Evolutionary conservation across 2,329 filamentous ascomycete genomes (phyloP).

Genomic region (Fusarium solani-melongenae): DNA sequence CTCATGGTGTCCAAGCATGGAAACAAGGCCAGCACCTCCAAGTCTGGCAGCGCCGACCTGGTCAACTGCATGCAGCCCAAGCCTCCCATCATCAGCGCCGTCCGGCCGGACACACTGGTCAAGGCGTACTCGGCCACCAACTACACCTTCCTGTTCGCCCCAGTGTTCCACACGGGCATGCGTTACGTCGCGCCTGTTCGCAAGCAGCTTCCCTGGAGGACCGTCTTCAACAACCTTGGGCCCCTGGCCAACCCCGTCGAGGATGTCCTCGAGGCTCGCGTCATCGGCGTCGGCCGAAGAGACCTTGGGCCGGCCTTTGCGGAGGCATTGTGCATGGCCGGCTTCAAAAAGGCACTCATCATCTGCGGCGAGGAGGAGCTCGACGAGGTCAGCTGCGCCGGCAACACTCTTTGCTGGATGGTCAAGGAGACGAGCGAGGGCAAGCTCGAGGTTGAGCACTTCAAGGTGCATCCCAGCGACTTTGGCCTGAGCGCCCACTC

Average conservation of each 20-base stretch:
- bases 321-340: conserved; percentile 81
- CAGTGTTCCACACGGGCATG: conserved; percentile 97
- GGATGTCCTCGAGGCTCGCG: conserved; percentile 83
- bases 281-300: conserved; percentile 91
- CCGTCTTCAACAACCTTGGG: conserved; percentile 96
- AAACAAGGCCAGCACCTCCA: conserved; percentile 93
- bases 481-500: conserved; percentile 85
- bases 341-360: conserved; percentile 85
- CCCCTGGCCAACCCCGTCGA: conserved; percentile 93
- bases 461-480: conserved; percentile 82
- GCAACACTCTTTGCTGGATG: conserved; percentile 89
- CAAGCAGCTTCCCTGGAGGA: conserved; percentile 90
- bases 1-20: conserved; percentile 94
- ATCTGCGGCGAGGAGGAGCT: conserved; percentile 95
- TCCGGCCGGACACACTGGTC: conserved; percentile 77
- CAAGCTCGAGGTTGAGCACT: conserved; percentile 74
- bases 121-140: conserved; percentile 82
- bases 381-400: conserved; percentile 94
- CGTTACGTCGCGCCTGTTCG: conserved; percentile 87
- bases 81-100: conserved; percentile 78
- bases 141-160: conserved; percentile 95
- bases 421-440: conserved; percentile 63
- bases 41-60: conserved; percentile 94
- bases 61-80: conserved; percentile 79
- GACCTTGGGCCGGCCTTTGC: conserved; percentile 91